Evolutionary conservation across 2,329 filamentous ascomycete genomes (phyloP).

Genomic region (Rachicladosporium sp.): DNA sequence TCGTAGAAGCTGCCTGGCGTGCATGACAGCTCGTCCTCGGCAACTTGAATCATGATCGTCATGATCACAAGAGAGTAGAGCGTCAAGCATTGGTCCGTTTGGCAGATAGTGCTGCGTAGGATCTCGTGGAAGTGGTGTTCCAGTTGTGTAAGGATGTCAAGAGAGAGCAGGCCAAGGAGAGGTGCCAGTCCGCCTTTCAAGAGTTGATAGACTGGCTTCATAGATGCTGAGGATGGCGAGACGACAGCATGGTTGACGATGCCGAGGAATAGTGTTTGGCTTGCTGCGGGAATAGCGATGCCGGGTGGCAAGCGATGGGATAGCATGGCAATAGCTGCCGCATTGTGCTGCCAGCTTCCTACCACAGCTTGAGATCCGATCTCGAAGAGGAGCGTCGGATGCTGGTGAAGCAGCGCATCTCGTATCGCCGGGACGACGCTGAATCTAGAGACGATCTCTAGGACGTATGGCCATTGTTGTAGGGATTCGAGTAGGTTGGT

Average conservation of each 20-base stretch:
- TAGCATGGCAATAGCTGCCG: constrained; percentile 18
- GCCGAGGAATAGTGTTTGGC: constrained; percentile 21
- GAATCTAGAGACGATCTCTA: constrained; percentile 38
- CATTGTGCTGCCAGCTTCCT: constrained; percentile 11
- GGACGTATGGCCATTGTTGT: constrained; percentile 37
- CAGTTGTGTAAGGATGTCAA: constrained; percentile 15
- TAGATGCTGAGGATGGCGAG: constrained; percentile 13
- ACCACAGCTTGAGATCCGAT: constrained; percentile 17
- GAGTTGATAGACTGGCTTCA: constrained; percentile 21
- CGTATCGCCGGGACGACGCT: constrained; percentile 20
- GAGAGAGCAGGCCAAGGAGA: constrained; percentile 19
- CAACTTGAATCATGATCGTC: constrained; percentile 15
- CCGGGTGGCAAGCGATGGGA: constrained; percentile 17
- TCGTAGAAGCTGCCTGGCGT: constrained; percentile 15
- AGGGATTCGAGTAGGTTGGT: constrained; percentile 36
- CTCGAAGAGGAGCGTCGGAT: constrained; percentile 19
- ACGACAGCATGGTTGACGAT: constrained; percentile 19
- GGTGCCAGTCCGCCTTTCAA: constrained; percentile 20
- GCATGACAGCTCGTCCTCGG: constrained; percentile 10
- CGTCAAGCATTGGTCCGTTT: constrained; percentile 20
- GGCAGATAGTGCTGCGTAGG: constrained; percentile 15
- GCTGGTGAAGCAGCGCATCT: constrained; percentile 19
- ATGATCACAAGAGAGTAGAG: constrained; percentile 27
- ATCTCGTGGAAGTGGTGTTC: constrained; percentile 23
- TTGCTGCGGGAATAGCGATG: constrained; percentile 20